Percentiles rank a stretch among this genome's conserved stretches.
phyloP scores from a whole-genome alignment of 2,329 filamentous ascomycete genomes.

The Stagonosporopsis vannaccii region DNA sequence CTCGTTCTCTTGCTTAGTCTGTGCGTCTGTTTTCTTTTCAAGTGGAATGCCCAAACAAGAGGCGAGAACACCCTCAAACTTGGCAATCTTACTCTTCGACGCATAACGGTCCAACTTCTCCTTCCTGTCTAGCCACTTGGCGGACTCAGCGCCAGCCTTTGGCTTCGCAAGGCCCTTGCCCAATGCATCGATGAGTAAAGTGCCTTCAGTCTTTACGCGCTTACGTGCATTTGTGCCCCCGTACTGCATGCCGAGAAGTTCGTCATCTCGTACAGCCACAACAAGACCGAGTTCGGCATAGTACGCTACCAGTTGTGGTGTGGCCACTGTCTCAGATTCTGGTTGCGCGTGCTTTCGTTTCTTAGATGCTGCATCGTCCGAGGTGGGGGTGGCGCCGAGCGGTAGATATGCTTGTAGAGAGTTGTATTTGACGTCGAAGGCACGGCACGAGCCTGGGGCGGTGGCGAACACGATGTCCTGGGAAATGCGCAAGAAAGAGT shows the following conservation, averaged over 20 bases:
- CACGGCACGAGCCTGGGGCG: slow-evolving; percentile 60
- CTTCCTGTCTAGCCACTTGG: slow-evolving; percentile 40
- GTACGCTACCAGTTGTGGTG: slow-evolving; percentile 52
- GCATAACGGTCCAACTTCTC: slow-evolving; percentile 49
- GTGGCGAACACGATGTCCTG: slow-evolving; percentile 70
- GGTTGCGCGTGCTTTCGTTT: slow-evolving; percentile 44
- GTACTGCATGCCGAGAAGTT: slow-evolving; percentile 71
- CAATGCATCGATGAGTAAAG: slow-evolving; percentile 76
- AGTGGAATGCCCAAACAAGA: slow-evolving; percentile 48
- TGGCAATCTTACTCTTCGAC: slow-evolving; percentile 44
- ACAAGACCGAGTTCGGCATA: slow-evolving; percentile 72
- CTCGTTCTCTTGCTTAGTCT: slow-evolving; percentile 31
- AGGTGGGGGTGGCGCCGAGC: slow-evolving; percentile 30
- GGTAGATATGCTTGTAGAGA: slow-evolving; percentile 56
- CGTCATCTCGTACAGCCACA: slow-evolving; percentile 68
- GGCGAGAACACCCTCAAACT: slow-evolving; percentile 53
- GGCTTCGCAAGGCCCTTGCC: slow-evolving; percentile 63
- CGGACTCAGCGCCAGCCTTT: slow-evolving; percentile 20
- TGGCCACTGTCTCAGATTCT: slow-evolving; percentile 49
- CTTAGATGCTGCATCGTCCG: slow-evolving; percentile 44
- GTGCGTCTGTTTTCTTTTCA: slow-evolving; percentile 24
- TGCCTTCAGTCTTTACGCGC: slow-evolving; percentile 51
- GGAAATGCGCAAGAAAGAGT: slow-evolving; percentile 72
- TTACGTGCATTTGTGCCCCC: slow-evolving; percentile 44
- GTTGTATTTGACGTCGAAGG: slow-evolving; percentile 73